phyloP scores from a whole-genome alignment of 768 basidiomycete species.

The Boletus vermiculosoides region DNA sequence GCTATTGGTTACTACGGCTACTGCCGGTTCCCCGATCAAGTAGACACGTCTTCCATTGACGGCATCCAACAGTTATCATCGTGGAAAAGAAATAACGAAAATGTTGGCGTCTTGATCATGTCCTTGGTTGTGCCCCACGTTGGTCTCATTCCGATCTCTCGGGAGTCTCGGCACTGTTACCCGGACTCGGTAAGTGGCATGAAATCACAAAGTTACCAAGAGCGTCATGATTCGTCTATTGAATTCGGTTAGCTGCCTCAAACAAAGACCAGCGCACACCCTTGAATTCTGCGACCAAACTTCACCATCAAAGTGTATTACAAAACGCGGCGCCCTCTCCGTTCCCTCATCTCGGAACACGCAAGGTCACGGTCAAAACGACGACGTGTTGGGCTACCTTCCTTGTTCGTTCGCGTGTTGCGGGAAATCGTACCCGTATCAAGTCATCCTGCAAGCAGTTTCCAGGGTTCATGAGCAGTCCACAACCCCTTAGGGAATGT shows the following conservation, averaged over 20 bases:
- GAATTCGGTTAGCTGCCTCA: not conserved
- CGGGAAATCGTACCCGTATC: slow-evolving; percentile 4
- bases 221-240: too few relatives aligned
- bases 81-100: slow-evolving; percentile 15
- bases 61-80: not conserved
- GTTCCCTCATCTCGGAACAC: not conserved
- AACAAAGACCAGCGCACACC: not conserved
- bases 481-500: not conserved
- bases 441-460: not conserved
- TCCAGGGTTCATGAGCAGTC: not conserved
- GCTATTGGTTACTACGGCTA: not conserved
- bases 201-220: not conserved
- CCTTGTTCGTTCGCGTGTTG: not conserved
- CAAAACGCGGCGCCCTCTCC: not conserved
- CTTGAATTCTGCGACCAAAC: too few relatives aligned
- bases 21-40: not conserved
- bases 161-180: too few relatives aligned
- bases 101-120: not conserved
- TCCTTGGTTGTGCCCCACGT: not conserved
- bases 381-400: not conserved
- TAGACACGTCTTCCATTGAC: not conserved
- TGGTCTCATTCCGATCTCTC: not conserved
- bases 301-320: not conserved
- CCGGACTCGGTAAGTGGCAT: not conserved
- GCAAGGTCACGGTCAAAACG: not conserved